A percentile compares a stretch with the other conserved stretches of the same genome.
phyloP scores from a whole-genome alignment of 805 yeast genomes.

The Yarrowia phangngaensis region DNA sequence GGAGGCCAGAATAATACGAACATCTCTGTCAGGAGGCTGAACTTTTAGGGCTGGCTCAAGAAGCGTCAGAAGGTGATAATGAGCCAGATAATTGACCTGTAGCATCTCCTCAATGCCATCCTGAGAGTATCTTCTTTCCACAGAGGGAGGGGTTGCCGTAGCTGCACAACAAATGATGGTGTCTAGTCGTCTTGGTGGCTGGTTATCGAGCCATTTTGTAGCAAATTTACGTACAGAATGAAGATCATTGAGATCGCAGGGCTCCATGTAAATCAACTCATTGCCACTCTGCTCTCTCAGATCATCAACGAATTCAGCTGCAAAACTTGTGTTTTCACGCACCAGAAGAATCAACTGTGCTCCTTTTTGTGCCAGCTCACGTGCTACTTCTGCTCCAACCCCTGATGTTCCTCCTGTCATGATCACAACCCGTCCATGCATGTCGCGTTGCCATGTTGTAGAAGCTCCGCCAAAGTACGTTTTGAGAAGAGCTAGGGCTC shows the following conservation, averaged over 20 bases:
- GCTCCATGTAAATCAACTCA: conserved; percentile 81
- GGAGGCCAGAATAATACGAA: conserved; percentile 70
- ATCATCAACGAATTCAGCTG: conserved; percentile 73
- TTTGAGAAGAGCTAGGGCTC: conserved; percentile 43
- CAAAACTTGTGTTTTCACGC: conserved; percentile 56
- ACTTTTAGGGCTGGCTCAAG: conserved; percentile 78
- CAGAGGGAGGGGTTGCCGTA: conserved; percentile 67
- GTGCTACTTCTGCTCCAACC: conserved; percentile 13
- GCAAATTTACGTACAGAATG: conserved; percentile 83
- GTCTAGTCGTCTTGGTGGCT: conserved; percentile 87
- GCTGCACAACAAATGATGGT: conserved; percentile 87
- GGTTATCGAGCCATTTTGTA: conserved; percentile 86
- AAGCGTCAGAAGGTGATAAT: conserved; percentile 73
- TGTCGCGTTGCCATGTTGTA: conserved; percentile 88
- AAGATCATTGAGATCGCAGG: conserved; percentile 73
- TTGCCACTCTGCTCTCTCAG: conserved; percentile 67
- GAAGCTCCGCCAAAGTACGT: conserved; percentile 72
- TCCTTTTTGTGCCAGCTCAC: conserved; percentile 17
- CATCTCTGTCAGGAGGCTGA: conserved; percentile 95
- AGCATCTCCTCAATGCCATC: conserved; percentile 88
- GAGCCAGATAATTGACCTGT: conserved; percentile 76
- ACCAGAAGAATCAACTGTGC: conserved; percentile 38
- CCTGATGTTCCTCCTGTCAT: conserved; percentile 23
- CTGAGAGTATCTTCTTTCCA: conserved; percentile 56
- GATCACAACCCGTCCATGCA: conserved; percentile 47